Percentiles rank a stretch among this genome's conserved stretches.
Conservation (phyloP, 768 basidiomycete genomes). For the Myochromella boudieri region DNA sequence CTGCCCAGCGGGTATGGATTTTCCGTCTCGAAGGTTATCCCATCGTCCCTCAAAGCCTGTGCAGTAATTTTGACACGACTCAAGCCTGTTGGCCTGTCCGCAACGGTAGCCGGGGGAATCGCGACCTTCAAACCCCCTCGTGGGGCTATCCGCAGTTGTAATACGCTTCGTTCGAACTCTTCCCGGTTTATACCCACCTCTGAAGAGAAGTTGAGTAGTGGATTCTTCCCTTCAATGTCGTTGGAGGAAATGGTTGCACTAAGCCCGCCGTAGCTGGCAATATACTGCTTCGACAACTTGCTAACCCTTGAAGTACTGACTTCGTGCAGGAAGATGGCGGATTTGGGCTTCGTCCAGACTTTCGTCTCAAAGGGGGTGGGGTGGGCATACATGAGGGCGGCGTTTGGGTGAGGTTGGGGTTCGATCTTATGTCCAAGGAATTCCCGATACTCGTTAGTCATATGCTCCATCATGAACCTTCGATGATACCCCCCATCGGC, state of each 20-base stretch:
- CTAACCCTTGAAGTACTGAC: neutral
- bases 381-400: slow-evolving; percentile 60
- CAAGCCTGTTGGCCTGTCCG: slow-evolving; percentile 34
- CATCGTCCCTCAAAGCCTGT: slow-evolving; percentile 25
- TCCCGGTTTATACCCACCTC: slow-evolving; percentile 28
- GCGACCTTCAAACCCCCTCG: slow-evolving; percentile 21
- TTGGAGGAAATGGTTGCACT: slow-evolving; percentile 21
- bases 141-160: slow-evolving; percentile 31
- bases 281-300: slow-evolving; percentile 9
- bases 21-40: slow-evolving; percentile 27
- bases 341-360: slow-evolving; percentile 49
- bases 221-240: slow-evolving; percentile 11
- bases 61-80: slow-evolving; percentile 33
- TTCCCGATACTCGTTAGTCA: slow-evolving; percentile 20
- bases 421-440: slow-evolving; percentile 41
- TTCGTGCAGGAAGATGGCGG: slow-evolving; percentile 55
- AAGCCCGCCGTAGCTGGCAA: slow-evolving; percentile 48
- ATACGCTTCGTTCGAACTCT: slow-evolving; percentile 18
- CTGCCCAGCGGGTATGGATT: slow-evolving; percentile 55
- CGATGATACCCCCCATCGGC: slow-evolving; percentile 24
- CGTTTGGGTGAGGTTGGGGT: slow-evolving; percentile 63
- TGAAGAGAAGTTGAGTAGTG: slow-evolving; percentile 26
- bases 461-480: slow-evolving; percentile 38
- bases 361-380: slow-evolving; percentile 53
- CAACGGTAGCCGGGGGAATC: slow-evolving; percentile 46